These are phyloP conservation scores for Solanum verrucosum DNA, from an alignment of 257 asterid genomes.

Conservation along the genomic window DNA sequence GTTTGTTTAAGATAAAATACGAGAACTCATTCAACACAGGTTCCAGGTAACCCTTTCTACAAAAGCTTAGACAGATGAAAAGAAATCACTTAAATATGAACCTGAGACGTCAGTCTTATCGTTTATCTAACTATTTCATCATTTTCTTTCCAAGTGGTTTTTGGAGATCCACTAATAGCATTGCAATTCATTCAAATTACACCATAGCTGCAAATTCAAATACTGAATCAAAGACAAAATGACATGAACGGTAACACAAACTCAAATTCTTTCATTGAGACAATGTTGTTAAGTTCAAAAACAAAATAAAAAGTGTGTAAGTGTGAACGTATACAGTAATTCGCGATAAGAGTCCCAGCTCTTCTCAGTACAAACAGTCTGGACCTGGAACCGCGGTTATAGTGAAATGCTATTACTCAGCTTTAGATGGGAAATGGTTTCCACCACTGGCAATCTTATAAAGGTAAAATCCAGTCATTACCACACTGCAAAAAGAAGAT, in stretches of 20 bases:
- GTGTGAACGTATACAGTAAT: background rate
- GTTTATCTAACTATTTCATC: background rate
- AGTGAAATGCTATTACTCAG: conserved; percentile 23
- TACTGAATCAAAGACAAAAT: background rate
- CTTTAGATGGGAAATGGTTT: conserved; percentile 63
- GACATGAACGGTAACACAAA: background rate
- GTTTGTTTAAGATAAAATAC: background rate
- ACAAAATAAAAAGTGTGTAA: background rate
- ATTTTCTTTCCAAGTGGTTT: background rate
- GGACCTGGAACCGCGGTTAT: background rate
- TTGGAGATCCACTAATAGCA: background rate
- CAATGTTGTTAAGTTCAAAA: background rate
- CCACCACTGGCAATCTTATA: conserved; percentile 81
- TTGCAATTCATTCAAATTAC: background rate
- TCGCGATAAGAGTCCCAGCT: background rate
- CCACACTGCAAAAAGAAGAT: conserved; percentile 39
- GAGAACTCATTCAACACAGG: background rate
- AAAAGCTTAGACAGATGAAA: background rate
- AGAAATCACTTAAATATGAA: background rate
- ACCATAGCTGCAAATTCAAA: background rate
- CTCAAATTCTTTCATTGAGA: background rate
- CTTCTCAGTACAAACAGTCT: background rate
- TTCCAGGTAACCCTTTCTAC: background rate
- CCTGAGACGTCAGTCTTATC: background rate
- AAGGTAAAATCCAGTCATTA: conserved; percentile 68